phyloP scores from a whole-genome alignment of 2,329 filamentous ascomycete species.

The Ilyonectria sp. region DNA sequence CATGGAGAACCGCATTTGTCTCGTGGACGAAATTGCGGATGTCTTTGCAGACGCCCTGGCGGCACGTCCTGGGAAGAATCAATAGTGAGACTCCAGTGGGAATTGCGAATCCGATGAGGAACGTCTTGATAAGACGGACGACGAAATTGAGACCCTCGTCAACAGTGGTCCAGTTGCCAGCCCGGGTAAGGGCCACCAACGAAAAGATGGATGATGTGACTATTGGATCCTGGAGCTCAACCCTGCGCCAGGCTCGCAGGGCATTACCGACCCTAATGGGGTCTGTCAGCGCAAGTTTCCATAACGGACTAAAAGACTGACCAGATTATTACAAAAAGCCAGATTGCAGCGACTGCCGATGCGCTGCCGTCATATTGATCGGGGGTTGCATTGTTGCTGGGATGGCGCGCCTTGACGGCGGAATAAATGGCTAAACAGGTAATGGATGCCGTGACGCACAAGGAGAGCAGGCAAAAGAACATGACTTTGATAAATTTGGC shows the following conservation, averaged over 20 bases:
- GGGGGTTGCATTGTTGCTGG: constrained; percentile 4
- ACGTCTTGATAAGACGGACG: constrained; percentile 27
- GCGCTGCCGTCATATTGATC: constrained; percentile 31
- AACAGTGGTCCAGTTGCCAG: constrained; percentile 21
- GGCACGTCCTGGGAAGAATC: constrained; percentile 30
- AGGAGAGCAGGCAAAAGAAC: constrained; percentile 26
- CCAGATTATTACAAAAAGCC: constrained; percentile 36
- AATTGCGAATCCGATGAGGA: constrained; percentile 27
- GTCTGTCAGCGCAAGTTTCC: no score
- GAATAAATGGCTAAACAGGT: constrained; percentile 28
- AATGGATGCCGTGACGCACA: constrained; percentile 27
- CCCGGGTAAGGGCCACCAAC: constrained; percentile 28
- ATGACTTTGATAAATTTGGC: constrained; percentile 34
- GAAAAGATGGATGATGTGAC: constrained; percentile 32
- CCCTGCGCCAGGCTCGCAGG: constrained; percentile 26
- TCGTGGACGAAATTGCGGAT: constrained; percentile 17
- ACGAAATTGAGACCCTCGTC: constrained; percentile 20
- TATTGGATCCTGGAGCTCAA: constrained; percentile 30
- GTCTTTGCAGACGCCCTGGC: constrained; percentile 25
- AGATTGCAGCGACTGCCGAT: constrained; percentile 23
- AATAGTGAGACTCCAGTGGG: constrained; percentile 29
- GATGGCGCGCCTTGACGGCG: constrained; percentile 25
- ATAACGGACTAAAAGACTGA: not conserved
- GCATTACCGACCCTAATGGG: constrained; percentile 26
- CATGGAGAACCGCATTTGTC: constrained; percentile 25